Evolutionary conservation across 2,329 filamentous ascomycete species (phyloP).

Genomic region (Coniella vitis): DNA sequence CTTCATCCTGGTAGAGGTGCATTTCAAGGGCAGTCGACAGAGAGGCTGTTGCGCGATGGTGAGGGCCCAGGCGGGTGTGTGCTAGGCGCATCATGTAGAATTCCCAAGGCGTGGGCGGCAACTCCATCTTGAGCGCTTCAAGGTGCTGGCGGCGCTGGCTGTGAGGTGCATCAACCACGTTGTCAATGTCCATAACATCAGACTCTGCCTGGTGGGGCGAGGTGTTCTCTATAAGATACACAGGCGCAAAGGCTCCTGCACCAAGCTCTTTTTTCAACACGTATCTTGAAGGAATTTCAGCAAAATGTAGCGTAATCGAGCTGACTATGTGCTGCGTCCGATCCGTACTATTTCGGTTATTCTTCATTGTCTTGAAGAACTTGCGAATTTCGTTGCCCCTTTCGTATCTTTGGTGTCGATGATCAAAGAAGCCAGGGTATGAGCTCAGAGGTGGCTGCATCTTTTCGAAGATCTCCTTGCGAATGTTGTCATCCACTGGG

Average conservation of each 20-base stretch:
- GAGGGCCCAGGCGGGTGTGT: constrained; percentile 66
- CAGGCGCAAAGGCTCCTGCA: constrained; percentile 88
- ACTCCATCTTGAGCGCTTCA: constrained; percentile 93
- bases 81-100: constrained; percentile 90
- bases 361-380: constrained; percentile 63
- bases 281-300: constrained; percentile 60
- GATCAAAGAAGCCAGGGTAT: constrained; percentile 76
- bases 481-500: constrained; percentile 71
- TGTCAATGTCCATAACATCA: constrained; percentile 54
- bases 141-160: constrained; percentile 46
- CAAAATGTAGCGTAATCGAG: constrained; percentile 62
- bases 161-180: constrained; percentile 43
- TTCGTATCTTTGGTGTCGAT: constrained; percentile 55
- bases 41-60: constrained; percentile 65
- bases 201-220: constrained; percentile 42
- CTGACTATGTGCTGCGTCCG: constrained; percentile 51
- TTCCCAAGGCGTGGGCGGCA: constrained; percentile 84
- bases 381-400: constrained; percentile 72
- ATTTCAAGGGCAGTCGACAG: constrained; percentile 81
- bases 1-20: constrained; percentile 86
- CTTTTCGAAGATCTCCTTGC: constrained; percentile 66
- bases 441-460: constrained; percentile 66
- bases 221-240: constrained; percentile 83
- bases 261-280: constrained; percentile 79
- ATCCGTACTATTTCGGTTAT: constrained; percentile 51